Evolutionary conservation across 2,329 filamentous ascomycete genomes (phyloP).

Genomic region (Fusarium paranaense): DNA sequence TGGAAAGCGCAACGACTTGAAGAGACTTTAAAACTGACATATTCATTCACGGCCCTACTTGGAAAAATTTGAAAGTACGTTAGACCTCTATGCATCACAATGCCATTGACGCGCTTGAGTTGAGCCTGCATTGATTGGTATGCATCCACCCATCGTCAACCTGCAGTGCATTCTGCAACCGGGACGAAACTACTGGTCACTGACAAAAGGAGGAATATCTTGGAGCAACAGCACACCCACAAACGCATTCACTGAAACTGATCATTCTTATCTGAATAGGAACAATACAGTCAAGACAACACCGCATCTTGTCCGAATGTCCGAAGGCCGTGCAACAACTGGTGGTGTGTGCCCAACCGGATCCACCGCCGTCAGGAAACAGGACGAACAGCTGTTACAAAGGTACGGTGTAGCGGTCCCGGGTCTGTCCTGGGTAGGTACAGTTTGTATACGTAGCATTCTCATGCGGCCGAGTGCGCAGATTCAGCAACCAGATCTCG

Average conservation of each 20-base stretch:
- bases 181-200: background rate
- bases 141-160: background rate
- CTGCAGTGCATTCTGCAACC: background rate
- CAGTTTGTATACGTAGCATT: constrained; percentile 8
- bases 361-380: constrained; percentile 27
- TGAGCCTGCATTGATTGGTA: background rate
- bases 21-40: background rate
- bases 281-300: background rate
- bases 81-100: background rate
- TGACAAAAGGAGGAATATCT: background rate
- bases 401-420: constrained; percentile 20
- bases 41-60: background rate
- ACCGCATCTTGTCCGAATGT: constrained; percentile 34
- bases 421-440: background rate
- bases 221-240: background rate
- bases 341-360: constrained; percentile 35
- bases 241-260: constrained; percentile 5
- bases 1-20: background rate
- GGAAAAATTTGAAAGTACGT: background rate
- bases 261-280: background rate
- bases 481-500: constrained; percentile 32
- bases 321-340: constrained; percentile 37
- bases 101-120: background rate
- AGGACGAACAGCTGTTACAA: constrained; percentile 38
- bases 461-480: constrained; percentile 23